Base-by-base conservation (phyloP, 1,284 basidiomycete species). In the Vanrija sp. region DNA sequence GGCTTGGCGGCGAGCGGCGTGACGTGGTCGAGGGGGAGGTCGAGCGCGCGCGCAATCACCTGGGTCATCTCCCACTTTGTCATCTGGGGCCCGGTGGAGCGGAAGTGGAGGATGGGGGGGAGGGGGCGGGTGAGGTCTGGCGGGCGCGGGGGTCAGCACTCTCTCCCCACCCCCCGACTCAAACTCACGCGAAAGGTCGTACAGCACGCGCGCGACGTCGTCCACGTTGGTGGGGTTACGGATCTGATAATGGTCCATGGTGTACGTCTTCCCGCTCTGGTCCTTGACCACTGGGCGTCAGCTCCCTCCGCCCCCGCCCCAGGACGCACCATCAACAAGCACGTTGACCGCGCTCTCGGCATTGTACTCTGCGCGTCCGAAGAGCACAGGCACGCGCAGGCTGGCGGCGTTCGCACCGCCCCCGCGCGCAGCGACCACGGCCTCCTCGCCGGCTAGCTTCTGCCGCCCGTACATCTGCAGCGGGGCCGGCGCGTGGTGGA, bases 31-130 rank as follows among this genome's bases (percentile, higher is more conserved):
- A 69, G 66, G 12, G 74, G 68, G 3, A 73, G 55, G n/a, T 49
- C 46, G 28, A 77, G 67, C 54, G 61, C 58, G n/a, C 61, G 57
- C 19, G 71, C 73, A 46, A 78, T 75, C 45, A 70, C 64, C 6
- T 45, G 26, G 9, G 71, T 73, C 73, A 81, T 81, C 61, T 79
- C 75, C 68, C 79, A 80, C 66, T 81, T 81, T 18, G 79, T 80
- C 60, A 78, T 65, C 3, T 63, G 29, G 2, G 77, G 72, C 21
- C 75, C 74, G 9, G 73, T 69, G 10, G 79, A 77, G 21, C 75
- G 68, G 63, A 78, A 80, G 64, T 81, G 80, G 15, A 79, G 58
- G 44, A 74, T 78, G 0, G 71, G 51, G 9, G 75, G 74, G 5
- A 77, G 64, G 26, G 68, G 47, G 34, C 43, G 6, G 5, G 50